phyloP scores from a whole-genome alignment of 257 asterid species.

The Thymus mandschuricus region DNA sequence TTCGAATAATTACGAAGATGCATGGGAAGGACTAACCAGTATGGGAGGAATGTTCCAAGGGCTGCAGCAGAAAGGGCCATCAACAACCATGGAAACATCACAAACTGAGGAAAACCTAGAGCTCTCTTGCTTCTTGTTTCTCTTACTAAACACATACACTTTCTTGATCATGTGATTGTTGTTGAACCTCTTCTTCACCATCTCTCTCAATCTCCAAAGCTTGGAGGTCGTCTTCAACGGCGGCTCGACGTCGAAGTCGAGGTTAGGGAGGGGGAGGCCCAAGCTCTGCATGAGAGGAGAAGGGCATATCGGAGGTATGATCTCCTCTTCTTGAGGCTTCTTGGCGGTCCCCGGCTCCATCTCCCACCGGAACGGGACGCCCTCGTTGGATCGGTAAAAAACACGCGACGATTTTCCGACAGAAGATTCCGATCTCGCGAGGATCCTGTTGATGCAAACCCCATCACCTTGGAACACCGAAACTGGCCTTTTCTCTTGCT shows the following conservation, averaged over 20 bases:
- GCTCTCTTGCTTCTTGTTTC: constrained; percentile 34
- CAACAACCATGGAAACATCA: constrained; percentile 36
- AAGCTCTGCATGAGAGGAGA: constrained; percentile 62
- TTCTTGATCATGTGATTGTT: constrained; percentile 26
- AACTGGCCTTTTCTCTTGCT: constrained; percentile 26
- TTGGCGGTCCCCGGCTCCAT: constrained; percentile 72
- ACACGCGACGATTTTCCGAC: constrained; percentile 60
- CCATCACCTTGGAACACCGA: constrained; percentile 58
- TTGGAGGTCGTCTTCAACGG: constrained; percentile 21
- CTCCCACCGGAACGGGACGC: constrained; percentile 84
- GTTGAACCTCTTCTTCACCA: constrained; percentile 32
- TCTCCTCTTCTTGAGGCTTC: constrained; percentile 48
- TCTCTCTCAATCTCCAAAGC: constrained; percentile 37
- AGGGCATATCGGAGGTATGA: constrained; percentile 64
- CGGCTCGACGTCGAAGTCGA: constrained; percentile 26
- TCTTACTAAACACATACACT: constrained; percentile 14
- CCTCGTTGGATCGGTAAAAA: constrained; percentile 53
- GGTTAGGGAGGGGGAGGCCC: constrained; percentile 51
- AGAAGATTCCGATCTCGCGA: constrained; percentile 47
- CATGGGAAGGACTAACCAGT: constrained; percentile 45
- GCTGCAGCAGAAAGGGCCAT: constrained; percentile 55
- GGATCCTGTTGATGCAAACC: constrained; percentile 43
- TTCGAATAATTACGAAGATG: neutral
- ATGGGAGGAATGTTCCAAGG: constrained; percentile 50
- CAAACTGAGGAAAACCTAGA: constrained; percentile 36